Evolutionary conservation across 2,329 filamentous ascomycete species (phyloP).

Genomic region (Raffaelea arxii): DNA sequence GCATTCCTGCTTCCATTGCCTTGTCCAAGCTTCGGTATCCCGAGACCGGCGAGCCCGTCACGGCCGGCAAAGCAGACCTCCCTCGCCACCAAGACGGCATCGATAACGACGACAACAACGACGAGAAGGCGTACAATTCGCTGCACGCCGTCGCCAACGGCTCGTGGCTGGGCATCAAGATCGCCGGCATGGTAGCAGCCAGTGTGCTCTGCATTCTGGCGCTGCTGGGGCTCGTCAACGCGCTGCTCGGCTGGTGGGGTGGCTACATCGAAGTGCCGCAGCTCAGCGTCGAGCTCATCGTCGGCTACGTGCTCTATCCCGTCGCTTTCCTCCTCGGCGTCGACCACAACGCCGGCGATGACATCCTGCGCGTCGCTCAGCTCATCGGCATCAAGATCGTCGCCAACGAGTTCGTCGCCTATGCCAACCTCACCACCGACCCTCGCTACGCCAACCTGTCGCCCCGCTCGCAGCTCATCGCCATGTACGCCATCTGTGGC

Average conservation of each 20-base stretch:
- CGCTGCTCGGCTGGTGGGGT: constrained; percentile 75
- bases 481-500: constrained; percentile 74
- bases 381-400: constrained; percentile 77
- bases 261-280: constrained; percentile 61
- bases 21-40: constrained; percentile 85
- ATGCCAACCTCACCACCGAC: constrained; percentile 35
- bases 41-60: constrained; percentile 78
- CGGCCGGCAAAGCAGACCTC: constrained; percentile 48
- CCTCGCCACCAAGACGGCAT: background rate
- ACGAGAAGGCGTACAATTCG: constrained; percentile 51
- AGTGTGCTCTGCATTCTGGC: constrained; percentile 79
- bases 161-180: constrained; percentile 78
- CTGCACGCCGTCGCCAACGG: constrained; percentile 81
- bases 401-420: constrained; percentile 72
- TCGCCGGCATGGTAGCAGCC: constrained; percentile 71
- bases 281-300: constrained; percentile 65
- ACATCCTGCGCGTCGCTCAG: constrained; percentile 62
- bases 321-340: constrained; percentile 76
- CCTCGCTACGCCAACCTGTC: constrained; percentile 48
- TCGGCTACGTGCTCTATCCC: constrained; percentile 71
- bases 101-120: background rate
- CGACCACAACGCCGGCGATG: constrained; percentile 44
- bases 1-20: constrained; percentile 81
- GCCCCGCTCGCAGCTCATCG: constrained; percentile 66
- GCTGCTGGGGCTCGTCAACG: constrained; percentile 63